Base-by-base conservation (phyloP, 345 rosid species). In the Aquilaria malaccensis region DNA sequence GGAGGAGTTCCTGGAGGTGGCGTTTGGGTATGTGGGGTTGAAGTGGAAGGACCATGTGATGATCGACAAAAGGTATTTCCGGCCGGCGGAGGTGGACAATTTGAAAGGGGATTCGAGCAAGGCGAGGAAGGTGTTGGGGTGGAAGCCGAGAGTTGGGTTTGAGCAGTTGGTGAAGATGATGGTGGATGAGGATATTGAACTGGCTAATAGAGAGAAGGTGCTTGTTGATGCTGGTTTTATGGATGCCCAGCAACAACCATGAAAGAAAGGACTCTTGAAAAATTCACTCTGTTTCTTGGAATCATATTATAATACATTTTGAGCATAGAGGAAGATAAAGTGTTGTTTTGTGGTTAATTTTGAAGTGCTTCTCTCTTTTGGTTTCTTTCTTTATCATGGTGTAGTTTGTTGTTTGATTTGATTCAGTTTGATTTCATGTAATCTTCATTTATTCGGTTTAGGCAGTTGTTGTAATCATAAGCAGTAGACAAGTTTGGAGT, bases 161-260 rank as follows among this genome's bases (percentile, higher is more conserved):
- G 81, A 84, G 79, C 74, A 86, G 48, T 58, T 86, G 83, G 94
- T 84, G 76, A 84, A 76, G 88, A 84, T 81, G 94, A 86, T 86
- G 94, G 88, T 86, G 5, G 88, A 80, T 63, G 87, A 86, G 69
- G 94, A 86, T 55, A 9, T 84, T 47, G 94, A 84, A 52, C 15
- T 86, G 54, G 94, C 90, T 13, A 86, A 82, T 68, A 82, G 94
- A 63, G 90, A 84, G 84, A 86, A 84, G 69, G 90, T 86, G 33
- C 81, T 86, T 51, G 90, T 86, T 14, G 94, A 86, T 82, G 94
- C 94, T 13, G 90, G 94, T 2, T 86, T 55, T 9, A 75, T 84
- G 83, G 90, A 84, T 76, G 81, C 94, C 15, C 94, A 86, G 74
- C 94, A 86, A 52, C 94, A 86, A 59, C 94, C 94, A 55, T 83